Conservation (phyloP, 768 basidiomycete species). For the Crepidotus variabilis region DNA sequence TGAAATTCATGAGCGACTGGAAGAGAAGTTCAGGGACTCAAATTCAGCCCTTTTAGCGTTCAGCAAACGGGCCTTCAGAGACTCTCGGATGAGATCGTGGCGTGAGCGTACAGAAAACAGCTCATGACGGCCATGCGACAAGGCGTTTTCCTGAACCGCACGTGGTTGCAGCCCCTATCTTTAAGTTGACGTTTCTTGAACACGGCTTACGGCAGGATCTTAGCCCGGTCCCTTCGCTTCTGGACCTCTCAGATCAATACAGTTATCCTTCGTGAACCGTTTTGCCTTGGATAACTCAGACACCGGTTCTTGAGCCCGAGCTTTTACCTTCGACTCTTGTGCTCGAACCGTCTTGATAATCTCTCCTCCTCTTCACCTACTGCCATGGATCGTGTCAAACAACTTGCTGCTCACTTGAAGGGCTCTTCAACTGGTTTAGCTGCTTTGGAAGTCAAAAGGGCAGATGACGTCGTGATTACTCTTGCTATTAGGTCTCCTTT, state of each 20-base stretch:
- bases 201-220: background rate
- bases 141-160: background rate
- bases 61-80: background rate
- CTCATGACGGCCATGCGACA: too few relatives aligned
- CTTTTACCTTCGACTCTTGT: background rate
- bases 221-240: background rate
- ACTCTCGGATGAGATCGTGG: too few relatives aligned
- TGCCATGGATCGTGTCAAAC: slow-evolving; percentile 60
- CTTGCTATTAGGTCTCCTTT: slow-evolving; percentile 76
- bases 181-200: background rate
- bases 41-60: background rate
- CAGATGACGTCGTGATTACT: slow-evolving; percentile 81
- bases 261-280: background rate
- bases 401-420: slow-evolving; percentile 58
- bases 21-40: background rate
- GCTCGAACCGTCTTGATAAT: background rate
- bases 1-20: slow-evolving; percentile 7
- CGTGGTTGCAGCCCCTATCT: background rate
- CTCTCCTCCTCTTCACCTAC: background rate
- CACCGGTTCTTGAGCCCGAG: background rate
- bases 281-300: background rate
- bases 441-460: slow-evolving; percentile 52
- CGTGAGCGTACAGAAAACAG: too few relatives aligned
- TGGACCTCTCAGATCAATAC: background rate
- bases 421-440: slow-evolving; percentile 40